Evolutionary conservation across 2,329 filamentous ascomycete genomes (phyloP), one percentile per base, ranked within the genome.

Genomic region (Fusarium pseudonygamai): DNA sequence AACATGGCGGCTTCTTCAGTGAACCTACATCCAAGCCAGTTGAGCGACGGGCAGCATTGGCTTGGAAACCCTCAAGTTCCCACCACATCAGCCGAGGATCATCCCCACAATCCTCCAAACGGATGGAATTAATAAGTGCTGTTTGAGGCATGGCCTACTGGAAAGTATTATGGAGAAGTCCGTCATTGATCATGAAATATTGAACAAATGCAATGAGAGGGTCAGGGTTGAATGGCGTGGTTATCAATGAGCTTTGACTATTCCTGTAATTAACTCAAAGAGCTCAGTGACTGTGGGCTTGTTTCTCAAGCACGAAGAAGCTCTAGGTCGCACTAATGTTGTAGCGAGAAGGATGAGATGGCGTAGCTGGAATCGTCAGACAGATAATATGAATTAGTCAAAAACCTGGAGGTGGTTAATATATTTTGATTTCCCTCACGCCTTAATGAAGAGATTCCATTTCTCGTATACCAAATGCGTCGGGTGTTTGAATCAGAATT

Each of bases 71-170:
- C 39, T 43, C 63, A 69, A 15, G 32, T 69, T 43, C 68, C 71
- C 37, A 55, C 66, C 16, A 36, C 71, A 34, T 56, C 59, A 42
- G 52, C 67, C 30, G 71, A 74, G 57, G 64, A 74, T 57, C 71
- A 32, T 30, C 26, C 45, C 7, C n/a, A 62, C 24, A 60, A 52
- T 36, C 60, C 37, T 36, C 42, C 20, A 20, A 50, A 69, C 16
- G 28, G 52, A 26, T 66, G 71, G 71, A 42, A 49, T 57, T 74
- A 37, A 72, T 74, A 45, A 74, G n/a, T 42, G 36, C 34, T 15
- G 24, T 40, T 28, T 36, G 14, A 55, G 50, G 15, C 22, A 37
- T 20, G 20, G 14, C 26, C 24, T 40, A n/a, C n/a, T 55, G 20
- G 26, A n/a, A 52, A 52, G 36, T 30, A 30, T 18, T 16, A 16